Base-by-base conservation (phyloP, 768 basidiomycete species). In the Naematelia aurantialba region DNA sequence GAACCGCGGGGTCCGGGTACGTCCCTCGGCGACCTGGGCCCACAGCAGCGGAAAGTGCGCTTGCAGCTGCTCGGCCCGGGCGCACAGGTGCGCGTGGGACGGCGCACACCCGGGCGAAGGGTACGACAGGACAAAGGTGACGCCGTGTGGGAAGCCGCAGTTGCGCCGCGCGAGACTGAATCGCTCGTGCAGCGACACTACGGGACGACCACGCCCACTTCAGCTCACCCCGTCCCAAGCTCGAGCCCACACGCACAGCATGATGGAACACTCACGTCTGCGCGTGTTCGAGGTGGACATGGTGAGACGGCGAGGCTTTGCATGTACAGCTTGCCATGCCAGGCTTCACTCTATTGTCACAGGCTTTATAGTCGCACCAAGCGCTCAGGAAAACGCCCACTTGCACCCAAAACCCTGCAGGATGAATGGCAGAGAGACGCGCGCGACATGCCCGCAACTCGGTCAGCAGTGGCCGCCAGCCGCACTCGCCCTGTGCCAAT, bases 11-110 rank as follows among this genome's bases (percentile, higher is more conserved):
- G 27, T 56, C 22, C 29, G 30, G 8, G 62, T 64, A 12, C 55
- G 52, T 21, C 12, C 46, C 14, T 61, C 60, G 29, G 30, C 19
- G 5, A 65, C 8, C 11, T 3, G 21, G 21, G 48, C 22, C 24
- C 53, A 27, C 3, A 65, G 56, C 1, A 61, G 56, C 2, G 55
- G 51, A 39, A 65, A 65, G 21, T 61, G 59, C 12, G 54, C 31
- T 42, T 65, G 63, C 22, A 65, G 50, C 11, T 55, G 42, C 21
- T 44, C 25, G 3, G 56, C 50, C n/a, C 63, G 53, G 1, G 8
- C 13, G 12, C 13, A 17, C 14, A 65, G 56, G 5, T 52, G 8
- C 19, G 27, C 29, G 17, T 39, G 17, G 8, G 34, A 8, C 34
- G 34, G 34, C 34, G 17, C 34, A 8, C 8, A 39, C 34, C 17